phyloP scores from a whole-genome alignment of 2,329 filamentous ascomycete species.

The Incumbomyces delicatus region DNA sequence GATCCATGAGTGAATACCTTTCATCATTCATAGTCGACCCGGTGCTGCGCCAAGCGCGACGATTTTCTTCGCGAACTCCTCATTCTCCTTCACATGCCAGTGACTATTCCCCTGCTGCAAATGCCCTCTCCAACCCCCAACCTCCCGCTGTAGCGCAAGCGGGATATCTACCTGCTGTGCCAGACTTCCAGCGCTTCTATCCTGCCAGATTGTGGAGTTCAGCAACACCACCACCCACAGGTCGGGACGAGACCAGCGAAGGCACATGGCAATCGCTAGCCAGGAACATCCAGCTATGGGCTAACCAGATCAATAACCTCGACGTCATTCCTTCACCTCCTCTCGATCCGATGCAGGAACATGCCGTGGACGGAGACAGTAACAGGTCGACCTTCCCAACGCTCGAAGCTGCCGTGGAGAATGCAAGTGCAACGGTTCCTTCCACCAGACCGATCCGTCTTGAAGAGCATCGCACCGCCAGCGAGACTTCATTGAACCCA shows the following conservation, averaged over 20 bases:
- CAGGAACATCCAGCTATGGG: conserved; percentile 21
- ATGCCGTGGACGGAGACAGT: conserved; percentile 6
- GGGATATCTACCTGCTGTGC: conserved; percentile 18
- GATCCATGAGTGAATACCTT: conserved; percentile 34
- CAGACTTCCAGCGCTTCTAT: conserved; percentile 19
- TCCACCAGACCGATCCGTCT: conserved; percentile 5
- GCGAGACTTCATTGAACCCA: conserved; percentile 21
- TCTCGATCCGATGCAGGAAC: conserved; percentile 17
- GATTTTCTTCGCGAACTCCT: conserved; percentile 25
- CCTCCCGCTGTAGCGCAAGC: background rate
- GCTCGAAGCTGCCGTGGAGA: conserved; percentile 10
- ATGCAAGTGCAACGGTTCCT: no score
- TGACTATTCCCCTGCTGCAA: no score
- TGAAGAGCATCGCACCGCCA: conserved; percentile 14
- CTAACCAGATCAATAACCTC: conserved; percentile 19
- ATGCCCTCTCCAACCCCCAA: conserved; percentile 3
- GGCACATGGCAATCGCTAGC: conserved; percentile 18
- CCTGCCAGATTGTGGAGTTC: conserved; percentile 19
- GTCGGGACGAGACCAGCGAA: conserved; percentile 14
- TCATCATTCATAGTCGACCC: conserved; percentile 35
- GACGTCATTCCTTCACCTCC: conserved; percentile 20
- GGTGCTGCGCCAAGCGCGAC: conserved; percentile 33
- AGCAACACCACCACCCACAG: conserved; percentile 13
- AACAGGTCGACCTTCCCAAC: conserved; percentile 12
- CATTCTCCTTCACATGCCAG: conserved; percentile 11